Evolutionary conservation across 768 basidiomycete genomes (phyloP), one percentile per base, ranked within the genome.

Genomic region (Leucosporidium yakuticum): DNA sequence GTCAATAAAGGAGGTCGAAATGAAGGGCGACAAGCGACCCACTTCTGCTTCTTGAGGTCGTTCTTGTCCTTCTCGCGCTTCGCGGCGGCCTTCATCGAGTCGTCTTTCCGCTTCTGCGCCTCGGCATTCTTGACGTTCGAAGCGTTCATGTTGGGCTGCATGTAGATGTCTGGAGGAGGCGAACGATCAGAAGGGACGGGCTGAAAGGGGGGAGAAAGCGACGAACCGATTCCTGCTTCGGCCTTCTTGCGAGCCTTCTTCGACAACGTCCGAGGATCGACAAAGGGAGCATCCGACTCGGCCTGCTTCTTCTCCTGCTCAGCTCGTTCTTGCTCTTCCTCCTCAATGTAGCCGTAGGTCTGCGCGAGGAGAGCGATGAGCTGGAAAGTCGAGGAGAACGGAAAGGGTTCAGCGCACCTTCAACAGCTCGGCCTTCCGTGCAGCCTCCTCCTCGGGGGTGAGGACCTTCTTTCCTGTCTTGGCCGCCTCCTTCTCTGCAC

Each of bases 181-280:
- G 21, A 19, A 21, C 14, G 29, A 9, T 29, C 17, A 27, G 17
- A 5, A 5, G 14, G 15, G 5, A 3, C 48, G 27, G 8, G n/a
- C 14, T n/a, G n/a, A n/a, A n/a, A 36, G 25, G 23, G 20, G 31
- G 3, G 8, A 27, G 23, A 14, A 39, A 32, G 32, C 12, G 31
- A 63, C 70, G 53, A 27, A 62, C 70, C 70, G n/a, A 72, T 65
- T 15, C 71, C 71, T 5, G 68, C 68, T 4, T 69, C 60, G 3
- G 71, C 71, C 56, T 72, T 72, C 60, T 72, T 72, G 15, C 71
- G 54, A 55, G 69, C 68, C 55, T 72, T 72, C 63, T 67, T 67
- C n/a, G 47, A 58, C 55, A 67, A 23, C 53, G 27, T 25, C 32
- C 49, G 32, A 15, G 65, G 67, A 21, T 72, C 71, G 4, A 32